These are phyloP conservation scores for Lentinula edodes DNA, from an alignment of 768 basidiomycete species.

Conservation along the genomic window DNA sequence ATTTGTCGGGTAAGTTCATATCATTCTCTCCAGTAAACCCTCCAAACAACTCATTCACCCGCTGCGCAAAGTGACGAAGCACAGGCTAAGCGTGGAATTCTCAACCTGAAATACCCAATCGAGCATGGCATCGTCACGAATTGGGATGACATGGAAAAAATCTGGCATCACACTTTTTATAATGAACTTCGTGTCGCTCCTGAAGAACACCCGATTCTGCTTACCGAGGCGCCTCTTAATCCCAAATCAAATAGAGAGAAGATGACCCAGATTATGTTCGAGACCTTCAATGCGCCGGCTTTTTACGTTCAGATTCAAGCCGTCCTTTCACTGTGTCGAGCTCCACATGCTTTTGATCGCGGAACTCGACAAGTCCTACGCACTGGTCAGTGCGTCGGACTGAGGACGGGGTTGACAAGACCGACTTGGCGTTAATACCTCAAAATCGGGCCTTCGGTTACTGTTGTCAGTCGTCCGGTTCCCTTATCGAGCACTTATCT, in stretches of 20 bases:
- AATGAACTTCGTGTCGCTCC: constrained; percentile 76
- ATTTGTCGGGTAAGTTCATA: constrained; percentile 73
- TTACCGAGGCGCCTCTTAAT: constrained; percentile 65
- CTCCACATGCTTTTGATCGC: not conserved
- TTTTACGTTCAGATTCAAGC: constrained; percentile 76
- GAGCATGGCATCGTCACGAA: constrained; percentile 95
- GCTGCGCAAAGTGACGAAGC: constrained; percentile 66
- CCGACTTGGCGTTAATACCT: too few species aligned
- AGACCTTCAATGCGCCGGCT: constrained; percentile 67
- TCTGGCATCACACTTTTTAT: constrained; percentile 97
- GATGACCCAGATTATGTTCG: constrained; percentile 72
- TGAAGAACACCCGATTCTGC: constrained; percentile 44
- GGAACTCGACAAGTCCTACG: not conserved
- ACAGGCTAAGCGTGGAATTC: constrained; percentile 92
- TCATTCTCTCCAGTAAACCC: not conserved
- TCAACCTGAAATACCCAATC: constrained; percentile 89
- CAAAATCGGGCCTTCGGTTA: too few species aligned
- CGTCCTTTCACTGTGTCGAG: constrained; percentile 41
- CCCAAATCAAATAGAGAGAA: constrained; percentile 65
- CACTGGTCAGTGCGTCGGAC: too few species aligned
- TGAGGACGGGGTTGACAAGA: too few species aligned
- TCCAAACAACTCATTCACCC: constrained; percentile 14
- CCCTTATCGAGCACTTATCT: too few species aligned
- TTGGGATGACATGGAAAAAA: constrained; percentile 99
- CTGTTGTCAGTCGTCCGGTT: too few species aligned